Evolutionary conservation across 1,139 yeast species (phyloP).

Genomic region (Geotrichum macrosporum): DNA sequence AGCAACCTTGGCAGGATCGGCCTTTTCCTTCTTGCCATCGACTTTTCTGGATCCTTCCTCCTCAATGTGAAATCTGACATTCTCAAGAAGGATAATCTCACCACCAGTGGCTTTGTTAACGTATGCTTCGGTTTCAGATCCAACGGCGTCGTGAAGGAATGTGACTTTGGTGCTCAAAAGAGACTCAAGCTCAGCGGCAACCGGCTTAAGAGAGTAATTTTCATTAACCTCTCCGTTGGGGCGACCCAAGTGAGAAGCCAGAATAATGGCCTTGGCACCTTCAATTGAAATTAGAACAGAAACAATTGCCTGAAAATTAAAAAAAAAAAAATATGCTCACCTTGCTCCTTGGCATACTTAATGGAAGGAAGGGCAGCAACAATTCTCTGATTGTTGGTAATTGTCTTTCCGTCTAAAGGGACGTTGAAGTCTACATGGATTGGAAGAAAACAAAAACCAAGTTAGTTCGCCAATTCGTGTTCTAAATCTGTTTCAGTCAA

Average conservation of each 20-base stretch:
- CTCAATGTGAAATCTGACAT: conserved; percentile 92
- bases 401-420: conserved; percentile 89
- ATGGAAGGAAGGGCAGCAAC: conserved; percentile 98
- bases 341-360: conserved; percentile 79
- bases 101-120: conserved; percentile 69
- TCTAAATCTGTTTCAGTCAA: not conserved
- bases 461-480: not conserved
- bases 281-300: conserved; percentile 2
- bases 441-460: conserved; percentile 1
- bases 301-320: conserved; percentile 4
- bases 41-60: conserved; percentile 93
- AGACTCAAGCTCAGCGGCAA: conserved; percentile 75
- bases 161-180: conserved; percentile 66
- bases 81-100: conserved; percentile 76
- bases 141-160: conserved; percentile 85
- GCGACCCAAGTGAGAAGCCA: conserved; percentile 96
- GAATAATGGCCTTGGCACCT: conserved; percentile 80
- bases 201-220: conserved; percentile 88
- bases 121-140: conserved; percentile 73
- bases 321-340: conserved; percentile 21
- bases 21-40: conserved; percentile 87
- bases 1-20: conserved; percentile 73
- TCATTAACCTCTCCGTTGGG: conserved; percentile 85
- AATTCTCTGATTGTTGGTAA: conserved; percentile 97
- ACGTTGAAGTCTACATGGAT: conserved; percentile 67